Evolutionary conservation across 257 asterid genomes (phyloP).

Genomic region (Pogostemon cablin): DNA sequence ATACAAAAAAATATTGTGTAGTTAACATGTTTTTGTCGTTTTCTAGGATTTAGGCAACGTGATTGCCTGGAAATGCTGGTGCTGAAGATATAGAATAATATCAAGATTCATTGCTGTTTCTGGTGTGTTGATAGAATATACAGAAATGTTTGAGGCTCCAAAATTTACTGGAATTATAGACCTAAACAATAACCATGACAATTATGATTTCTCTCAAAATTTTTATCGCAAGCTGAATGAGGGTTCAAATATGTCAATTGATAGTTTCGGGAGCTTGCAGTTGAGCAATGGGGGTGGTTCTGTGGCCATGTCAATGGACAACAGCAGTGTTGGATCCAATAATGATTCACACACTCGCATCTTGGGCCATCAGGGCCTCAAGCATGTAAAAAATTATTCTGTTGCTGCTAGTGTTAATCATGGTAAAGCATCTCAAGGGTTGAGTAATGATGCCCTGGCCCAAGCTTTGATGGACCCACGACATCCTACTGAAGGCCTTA

Average conservation of each 20-base stretch:
- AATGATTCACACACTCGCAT: constrained; percentile 84
- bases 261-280: constrained; percentile 86
- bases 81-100: constrained; percentile 45
- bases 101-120: constrained; percentile 32
- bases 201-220: constrained; percentile 66
- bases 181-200: constrained; percentile 75
- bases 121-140: constrained; percentile 27
- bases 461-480: constrained; percentile 90
- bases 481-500: constrained; percentile 86
- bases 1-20: background rate
- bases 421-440: constrained; percentile 65
- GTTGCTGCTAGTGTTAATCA: constrained; percentile 81
- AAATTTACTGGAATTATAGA: constrained; percentile 77
- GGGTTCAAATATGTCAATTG: constrained; percentile 87
- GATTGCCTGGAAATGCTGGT: constrained; percentile 21
- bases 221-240: constrained; percentile 88
- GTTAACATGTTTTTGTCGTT: constrained; percentile 19
- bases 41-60: constrained; percentile 32
- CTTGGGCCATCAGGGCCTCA: constrained; percentile 85
- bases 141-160: constrained; percentile 82
- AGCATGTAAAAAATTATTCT: constrained; percentile 77
- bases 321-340: constrained; percentile 83
- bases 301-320: constrained; percentile 85
- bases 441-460: constrained; percentile 86
- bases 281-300: constrained; percentile 95